phyloP scores from a whole-genome alignment of 2,329 filamentous ascomycete species.

The Cytospora piceae region DNA sequence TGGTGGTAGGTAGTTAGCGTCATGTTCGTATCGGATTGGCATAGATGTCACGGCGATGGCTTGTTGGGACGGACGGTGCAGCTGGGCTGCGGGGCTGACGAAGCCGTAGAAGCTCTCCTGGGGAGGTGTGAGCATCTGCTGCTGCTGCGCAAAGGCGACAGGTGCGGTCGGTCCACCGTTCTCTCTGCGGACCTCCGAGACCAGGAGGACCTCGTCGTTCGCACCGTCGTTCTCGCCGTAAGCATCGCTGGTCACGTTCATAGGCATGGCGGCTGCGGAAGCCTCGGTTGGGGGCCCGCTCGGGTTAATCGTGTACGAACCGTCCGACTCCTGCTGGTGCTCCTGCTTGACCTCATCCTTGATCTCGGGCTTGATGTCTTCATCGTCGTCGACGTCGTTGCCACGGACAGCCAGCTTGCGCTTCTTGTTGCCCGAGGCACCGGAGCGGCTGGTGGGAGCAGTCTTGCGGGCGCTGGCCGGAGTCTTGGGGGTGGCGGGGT shows the following conservation, averaged over 20 bases:
- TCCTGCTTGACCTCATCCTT: slow-evolving; percentile 28
- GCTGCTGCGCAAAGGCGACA: slow-evolving; percentile 4
- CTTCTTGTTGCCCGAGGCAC: slow-evolving; percentile 32
- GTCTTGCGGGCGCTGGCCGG: slow-evolving; percentile 25
- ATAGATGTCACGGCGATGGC: slow-evolving; percentile 2
- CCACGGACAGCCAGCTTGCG: slow-evolving; percentile 29
- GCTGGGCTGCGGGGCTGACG: slow-evolving; percentile 13
- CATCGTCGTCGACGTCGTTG: slow-evolving; percentile 31
- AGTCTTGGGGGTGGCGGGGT: slow-evolving; percentile 17
- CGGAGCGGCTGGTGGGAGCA: neutral
- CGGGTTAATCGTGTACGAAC: slow-evolving; percentile 28
- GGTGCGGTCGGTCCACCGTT: slow-evolving; percentile 9
- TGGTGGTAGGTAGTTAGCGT: slow-evolving; percentile 26
- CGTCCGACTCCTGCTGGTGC: slow-evolving; percentile 29
- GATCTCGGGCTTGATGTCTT: slow-evolving; percentile 13
- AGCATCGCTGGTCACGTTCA: slow-evolving; percentile 2
- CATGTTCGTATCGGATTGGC: slow-evolving; percentile 11
- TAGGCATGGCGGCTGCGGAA: neutral
- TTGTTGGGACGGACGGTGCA: slow-evolving; percentile 14
- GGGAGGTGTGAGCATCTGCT: slow-evolving; percentile 22
- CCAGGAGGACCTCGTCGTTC: slow-evolving; percentile 18
- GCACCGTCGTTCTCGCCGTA: neutral
- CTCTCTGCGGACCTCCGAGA: slow-evolving; percentile 14
- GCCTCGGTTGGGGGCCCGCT: neutral
- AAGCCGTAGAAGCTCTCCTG: slow-evolving; percentile 24